Evolutionary conservation across 257 asterid genomes (phyloP), one percentile per base, ranked within the genome.

Genomic region (Solanum appendiculatum): DNA sequence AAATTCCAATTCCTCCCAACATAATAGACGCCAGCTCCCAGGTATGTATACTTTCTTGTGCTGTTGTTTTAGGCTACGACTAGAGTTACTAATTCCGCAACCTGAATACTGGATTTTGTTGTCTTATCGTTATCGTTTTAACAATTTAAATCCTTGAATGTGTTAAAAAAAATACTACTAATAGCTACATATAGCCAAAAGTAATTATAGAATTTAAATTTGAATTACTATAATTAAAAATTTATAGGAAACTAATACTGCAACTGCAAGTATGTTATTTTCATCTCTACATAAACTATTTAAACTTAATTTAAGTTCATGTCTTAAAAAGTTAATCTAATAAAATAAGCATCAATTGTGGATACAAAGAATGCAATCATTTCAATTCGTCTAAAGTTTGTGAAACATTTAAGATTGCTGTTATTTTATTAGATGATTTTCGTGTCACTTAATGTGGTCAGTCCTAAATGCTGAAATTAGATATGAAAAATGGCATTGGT

Each of bases 1-100:
- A 93, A 88, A 54, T 93, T 90, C 51, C 84, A 39, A 89, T 94
- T 88, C 97, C 96, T 44, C 21, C 87, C 9, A 84, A 82, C 87
- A 78, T 93, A 27, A 88, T 88, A 72, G 86, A 86, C 77, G 87
- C 87, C 56, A 91, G 46, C 83, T 90, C 93, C 42, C 90, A 87
- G 94, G 97, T 93, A 91, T 44, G 69, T 75, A 29, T 8, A 9
- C 13, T 54, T n/a, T 2, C 37, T n/a, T 20, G 16, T n/a, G 7
- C 5, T n/a, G 36, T 70, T 34, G 78, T 34, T 18, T 34, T 15
- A 72, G 46, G 80, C 14, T 20, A 34, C 7, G 46, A 34, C 16
- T 72, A 9, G 46, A 21, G 20, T 34, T 23, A 34, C 9, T 5
- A 72, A 34, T 18, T 70, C 16, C 5, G 27, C 5, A 70, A 18